These are phyloP conservation scores for Solanum sitiens DNA, from an alignment of 257 asterid genomes.

Conservation along the genomic window DNA sequence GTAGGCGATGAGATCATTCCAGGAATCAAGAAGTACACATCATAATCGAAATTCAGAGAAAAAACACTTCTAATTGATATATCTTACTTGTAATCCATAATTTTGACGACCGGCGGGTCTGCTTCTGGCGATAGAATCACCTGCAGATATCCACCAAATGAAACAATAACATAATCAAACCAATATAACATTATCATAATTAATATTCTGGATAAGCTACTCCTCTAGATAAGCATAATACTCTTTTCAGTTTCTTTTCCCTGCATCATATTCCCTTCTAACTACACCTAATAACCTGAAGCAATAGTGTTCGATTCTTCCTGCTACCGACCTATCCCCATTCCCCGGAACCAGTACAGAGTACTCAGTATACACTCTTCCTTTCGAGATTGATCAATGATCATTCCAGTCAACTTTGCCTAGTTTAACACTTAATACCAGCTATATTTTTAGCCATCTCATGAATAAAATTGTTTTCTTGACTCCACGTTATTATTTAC, in stretches of 20 bases:
- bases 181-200: not conserved
- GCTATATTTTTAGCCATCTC: not conserved
- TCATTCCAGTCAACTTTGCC: not conserved
- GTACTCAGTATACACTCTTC: not conserved
- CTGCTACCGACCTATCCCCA: not conserved
- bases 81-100: slow-evolving; percentile 93
- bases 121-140: slow-evolving; percentile 94
- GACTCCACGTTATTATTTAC: not conserved
- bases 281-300: not conserved
- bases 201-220: not conserved
- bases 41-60: not conserved
- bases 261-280: not conserved
- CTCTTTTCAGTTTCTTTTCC: not conserved
- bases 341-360: not conserved
- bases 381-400: not conserved
- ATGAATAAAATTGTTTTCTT: not conserved
- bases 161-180: not conserved
- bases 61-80: not conserved
- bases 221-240: not conserved
- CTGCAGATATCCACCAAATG: slow-evolving; percentile 24
- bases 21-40: not conserved
- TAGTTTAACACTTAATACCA: not conserved
- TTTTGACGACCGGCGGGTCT: slow-evolving; percentile 87
- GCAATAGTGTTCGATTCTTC: not conserved
- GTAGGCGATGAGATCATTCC: not conserved